Base-by-base conservation (phyloP, 371 early-diverging fungal species). In the Sporodiniella umbellata region DNA sequence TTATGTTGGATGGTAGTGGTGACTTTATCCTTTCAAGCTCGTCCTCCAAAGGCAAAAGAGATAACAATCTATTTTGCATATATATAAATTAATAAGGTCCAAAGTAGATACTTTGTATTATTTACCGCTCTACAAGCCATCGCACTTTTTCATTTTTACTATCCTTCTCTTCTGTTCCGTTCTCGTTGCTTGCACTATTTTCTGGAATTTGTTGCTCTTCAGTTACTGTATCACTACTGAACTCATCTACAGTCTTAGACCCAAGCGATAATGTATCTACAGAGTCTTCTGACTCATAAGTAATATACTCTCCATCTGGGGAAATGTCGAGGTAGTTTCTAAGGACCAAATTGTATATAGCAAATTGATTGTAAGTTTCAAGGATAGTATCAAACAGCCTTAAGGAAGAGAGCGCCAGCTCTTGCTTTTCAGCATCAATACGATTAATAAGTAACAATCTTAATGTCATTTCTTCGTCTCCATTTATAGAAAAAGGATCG, bases 301-400 rank as follows among this genome's bases (percentile, higher is more conserved):
- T 68, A 33, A 66, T 54, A 26, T 71, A 71, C 15, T 73, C 71
- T 15, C 71, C 75, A 8, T 70, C 71, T 0, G 72, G 66, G 3
- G 64, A 62, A 18, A 70, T 69, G 50, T 72, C 78, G 2, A 68
- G 33, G 50, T 80, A 84, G 48, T 85, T 84, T 39, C 83, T 68
- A n/a, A 85, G 69, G 1, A 83, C 78, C 12, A 85, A 62, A 39
- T 79, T 81, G 38, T 74, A 77, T 38, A 76, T 73, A 6, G 80
- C 83, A 67, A 84, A 84, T 48, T 85, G 85, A 45, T 80, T 81
- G 51, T 79, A 79, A 0, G 81, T 81, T 44, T 79, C 75, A 14
- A 85, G 54, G 7, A 85, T 68, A 8, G 80, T 75, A 51, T 85
- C 85, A 51, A 85, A 85, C 21, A 85, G 53, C 3, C 80, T 74